Evolutionary conservation across 225 moss, liverwort and hornwort genomes (phyloP).

Genomic region (Thuidium tamariscinum): DNA sequence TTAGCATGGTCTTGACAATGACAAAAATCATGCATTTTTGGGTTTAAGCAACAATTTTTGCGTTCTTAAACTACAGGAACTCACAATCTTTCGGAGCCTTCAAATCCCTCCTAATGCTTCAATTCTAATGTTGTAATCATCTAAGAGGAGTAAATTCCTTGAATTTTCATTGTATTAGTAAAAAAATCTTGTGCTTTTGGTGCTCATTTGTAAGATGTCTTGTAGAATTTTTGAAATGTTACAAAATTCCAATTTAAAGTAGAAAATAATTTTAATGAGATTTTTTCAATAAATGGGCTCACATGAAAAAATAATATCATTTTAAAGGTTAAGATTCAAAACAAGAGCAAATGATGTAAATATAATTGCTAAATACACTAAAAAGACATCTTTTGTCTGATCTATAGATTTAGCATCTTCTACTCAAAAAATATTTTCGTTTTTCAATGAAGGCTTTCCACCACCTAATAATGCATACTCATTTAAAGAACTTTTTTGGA

Average conservation of each 20-base stretch:
- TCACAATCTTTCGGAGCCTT: too few relatives aligned
- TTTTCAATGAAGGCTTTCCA: background rate
- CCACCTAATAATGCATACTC: accelerated
- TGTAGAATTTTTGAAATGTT: background rate
- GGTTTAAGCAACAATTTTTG: too few relatives aligned
- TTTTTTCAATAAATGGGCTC: background rate
- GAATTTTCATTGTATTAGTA: background rate
- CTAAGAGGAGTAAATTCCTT: accelerated
- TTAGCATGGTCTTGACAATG: too few relatives aligned
- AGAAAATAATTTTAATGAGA: too few relatives aligned
- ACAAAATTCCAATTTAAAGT: background rate
- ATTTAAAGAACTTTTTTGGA: background rate
- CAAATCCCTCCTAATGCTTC: too few relatives aligned
- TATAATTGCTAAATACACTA: background rate
- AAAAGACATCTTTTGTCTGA: background rate
- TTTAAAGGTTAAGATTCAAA: background rate
- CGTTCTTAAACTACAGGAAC: too few relatives aligned
- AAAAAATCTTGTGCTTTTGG: background rate
- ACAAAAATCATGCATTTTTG: too few relatives aligned
- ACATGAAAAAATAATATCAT: background rate
- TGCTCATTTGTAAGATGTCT: accelerated
- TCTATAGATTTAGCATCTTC: accelerated
- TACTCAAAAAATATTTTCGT: background rate
- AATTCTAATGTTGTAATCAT: background rate
- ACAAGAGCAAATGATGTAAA: background rate